Conservation (phyloP, 2,329 filamentous ascomycete genomes). For the Aspergillus tubingensis region DNA sequence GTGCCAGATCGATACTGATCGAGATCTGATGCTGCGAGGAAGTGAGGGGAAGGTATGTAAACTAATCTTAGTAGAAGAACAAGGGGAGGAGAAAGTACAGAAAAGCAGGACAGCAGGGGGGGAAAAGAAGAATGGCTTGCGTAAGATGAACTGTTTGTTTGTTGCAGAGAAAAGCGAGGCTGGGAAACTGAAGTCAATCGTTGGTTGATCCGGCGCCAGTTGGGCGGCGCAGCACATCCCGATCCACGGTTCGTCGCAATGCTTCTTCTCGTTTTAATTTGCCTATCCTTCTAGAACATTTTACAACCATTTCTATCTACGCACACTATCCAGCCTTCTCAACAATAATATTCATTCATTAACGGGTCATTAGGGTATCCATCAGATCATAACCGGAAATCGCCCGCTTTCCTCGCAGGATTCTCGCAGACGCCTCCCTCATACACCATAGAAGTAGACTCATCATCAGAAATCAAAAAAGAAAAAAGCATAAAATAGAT, state of each 20-base stretch:
- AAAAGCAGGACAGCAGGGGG: neutral
- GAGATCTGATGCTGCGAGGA: neutral
- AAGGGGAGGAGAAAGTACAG: neutral
- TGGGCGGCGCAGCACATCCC: neutral
- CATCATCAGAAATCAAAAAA: neutral
- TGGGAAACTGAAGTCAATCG: neutral
- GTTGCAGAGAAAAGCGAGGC: neutral
- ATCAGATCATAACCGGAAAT: constrained; percentile 5
- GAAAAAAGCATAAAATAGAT: constrained; percentile 17
- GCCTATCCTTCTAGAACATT: too few species aligned
- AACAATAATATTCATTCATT: neutral
- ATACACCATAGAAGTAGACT: neutral
- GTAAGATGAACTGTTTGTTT: too few species aligned
- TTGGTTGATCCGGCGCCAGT: neutral
- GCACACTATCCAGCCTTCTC: too few species aligned
- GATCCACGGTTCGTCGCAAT: neutral
- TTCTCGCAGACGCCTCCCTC: neutral
- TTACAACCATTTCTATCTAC: too few species aligned
- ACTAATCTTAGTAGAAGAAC: too few species aligned
- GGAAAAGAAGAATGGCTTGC: neutral
- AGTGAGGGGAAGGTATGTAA: neutral
- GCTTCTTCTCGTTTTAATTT: too few species aligned
- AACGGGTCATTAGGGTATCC: constrained; percentile 8
- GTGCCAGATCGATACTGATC: neutral
- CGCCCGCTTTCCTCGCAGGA: neutral